Base-by-base conservation (phyloP, 176 grass and related monocot species). In the Olyra latifolia region DNA sequence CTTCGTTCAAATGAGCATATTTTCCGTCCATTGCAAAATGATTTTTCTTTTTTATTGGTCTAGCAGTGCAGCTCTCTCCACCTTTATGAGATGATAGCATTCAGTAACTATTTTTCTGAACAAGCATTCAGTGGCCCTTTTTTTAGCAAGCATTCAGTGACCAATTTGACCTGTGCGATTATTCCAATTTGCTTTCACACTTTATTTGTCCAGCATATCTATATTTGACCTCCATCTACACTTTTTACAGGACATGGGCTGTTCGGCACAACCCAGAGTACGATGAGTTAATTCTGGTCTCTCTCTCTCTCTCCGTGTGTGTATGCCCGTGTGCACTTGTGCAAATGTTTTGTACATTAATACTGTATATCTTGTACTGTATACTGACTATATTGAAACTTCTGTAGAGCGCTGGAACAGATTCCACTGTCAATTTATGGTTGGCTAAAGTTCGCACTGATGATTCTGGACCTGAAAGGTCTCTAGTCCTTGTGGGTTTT, bases 361-460 rank as follows among this genome's bases (percentile, higher is more conserved):
- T 75, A 27, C 14, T 68, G 20, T 75, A 62, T 77, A 28, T 39
- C 10, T 75, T 80, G 74, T 38, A 62, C 41, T 61, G 43, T 60
- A 62, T 85, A 25, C 73, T 89, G 30, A 92, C 64, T 62, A 44
- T 22, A 76, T 59, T 67, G 30, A 50, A 80, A 77, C n/a, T 77
- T 82, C 23, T 72, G 25, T 82, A 99, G 96, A 99, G 96, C 95
- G 88, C 90, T 71, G 96, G 96, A 80, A 99, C 96, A 56, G 96
- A 99, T 91, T 99, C 96, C 78, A 89, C 96, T 72, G 88, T 99
- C 63, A 95, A 99, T 89, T 91, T 99, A 72, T 99, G 96, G 92
- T 80, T 90, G 77, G 92, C 89, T 86, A 64, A 79, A 84, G 80
- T 84, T 84, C 54, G 79, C 67, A 87, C 45, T 60, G 82, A 93